Evolutionary conservation across 2,329 filamentous ascomycete genomes (phyloP), one percentile per base, ranked within the genome.

Genomic region (Trichocomaceae sp.): DNA sequence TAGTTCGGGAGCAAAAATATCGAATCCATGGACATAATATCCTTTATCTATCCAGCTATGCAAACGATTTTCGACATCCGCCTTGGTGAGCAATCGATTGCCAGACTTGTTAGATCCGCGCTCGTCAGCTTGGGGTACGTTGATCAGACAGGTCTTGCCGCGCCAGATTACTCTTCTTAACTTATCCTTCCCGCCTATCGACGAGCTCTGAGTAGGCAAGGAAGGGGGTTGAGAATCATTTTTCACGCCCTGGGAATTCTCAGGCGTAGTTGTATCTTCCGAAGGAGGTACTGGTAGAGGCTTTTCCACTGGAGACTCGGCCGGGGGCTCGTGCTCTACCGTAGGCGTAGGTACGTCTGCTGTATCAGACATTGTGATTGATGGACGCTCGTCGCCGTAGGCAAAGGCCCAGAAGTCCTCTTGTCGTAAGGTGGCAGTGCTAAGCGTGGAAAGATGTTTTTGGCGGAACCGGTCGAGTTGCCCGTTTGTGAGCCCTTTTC

Each of bases 131-230:
- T 80, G 74, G 5, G 87, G 88, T 19, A 91, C 72, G 23, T 84
- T 75, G 44, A 91, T 83, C 62, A 88, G 71, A 52, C 89, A 88
- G 57, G 82, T 84, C 72, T 89, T 90, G 55, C 85, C 85, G 64
- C 80, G 86, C 86, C 87, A 90, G 46, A 80, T 78, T 2, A 91
- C 77, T 71, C 23, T 26, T 26, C n/a, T n/a, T n/a, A n/a, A n/a
- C n/a, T 85, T 88, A 68, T 87, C 90, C 72, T 81, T 88, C n/a
- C 65, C 64, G 53, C 72, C 66, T 20, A 68, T 64, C 46, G 68
- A 68, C 10, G 69, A 64, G 45, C 58, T 41, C 60, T 61, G 23
- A 58, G 59, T 47, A 53, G 58, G 47, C 51, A 56, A 37, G 8
- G 17, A 37, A 8, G 17, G 22, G 39, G 58, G 57, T 29, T 49